Conservation (phyloP, 345 rosid genomes). For the Reutealis trisperma region DNA sequence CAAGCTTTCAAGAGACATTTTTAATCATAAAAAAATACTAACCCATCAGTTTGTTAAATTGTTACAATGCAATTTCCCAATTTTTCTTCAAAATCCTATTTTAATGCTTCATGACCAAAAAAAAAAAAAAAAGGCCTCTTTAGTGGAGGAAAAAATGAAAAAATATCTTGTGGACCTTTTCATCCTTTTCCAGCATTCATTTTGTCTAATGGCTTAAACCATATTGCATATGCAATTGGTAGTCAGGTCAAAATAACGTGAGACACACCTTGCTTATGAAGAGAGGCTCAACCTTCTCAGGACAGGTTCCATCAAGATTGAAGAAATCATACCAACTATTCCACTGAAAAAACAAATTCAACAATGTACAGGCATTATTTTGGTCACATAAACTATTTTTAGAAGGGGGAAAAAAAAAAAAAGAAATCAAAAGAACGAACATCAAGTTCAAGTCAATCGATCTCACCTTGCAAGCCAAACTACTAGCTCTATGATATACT, state of each 20-base stretch:
- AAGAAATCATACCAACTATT: slow-evolving; percentile 72
- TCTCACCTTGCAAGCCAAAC: slow-evolving; percentile 76
- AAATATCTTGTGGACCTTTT: not conserved
- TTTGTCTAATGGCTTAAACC: not conserved
- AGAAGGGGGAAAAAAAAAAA: not conserved
- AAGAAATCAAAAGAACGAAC: not conserved
- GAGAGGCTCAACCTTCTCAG: slow-evolving; percentile 82
- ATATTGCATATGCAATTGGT: not conserved
- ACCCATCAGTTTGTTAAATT: not conserved
- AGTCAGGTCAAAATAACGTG: not conserved
- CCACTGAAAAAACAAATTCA: slow-evolving; percentile 52
- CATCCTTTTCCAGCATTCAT: not conserved
- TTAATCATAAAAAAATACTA: no score
- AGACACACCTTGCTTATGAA: slow-evolving; percentile 78
- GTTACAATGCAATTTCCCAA: not conserved
- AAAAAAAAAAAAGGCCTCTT: not conserved
- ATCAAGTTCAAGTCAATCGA: slow-evolving; percentile 8
- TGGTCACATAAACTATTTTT: not conserved
- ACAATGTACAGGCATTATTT: not conserved
- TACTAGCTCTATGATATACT: slow-evolving; percentile 65
- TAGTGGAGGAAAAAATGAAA: not conserved
- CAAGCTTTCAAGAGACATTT: not conserved
- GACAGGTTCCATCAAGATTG: slow-evolving; percentile 72
- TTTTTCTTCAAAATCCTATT: no score
- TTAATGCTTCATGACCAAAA: not conserved